A percentile compares a stretch with the other conserved stretches of the same genome.
These are phyloP conservation scores for Quercus bicolor DNA, from an alignment of 306 rosid species.

Conservation along the genomic window DNA sequence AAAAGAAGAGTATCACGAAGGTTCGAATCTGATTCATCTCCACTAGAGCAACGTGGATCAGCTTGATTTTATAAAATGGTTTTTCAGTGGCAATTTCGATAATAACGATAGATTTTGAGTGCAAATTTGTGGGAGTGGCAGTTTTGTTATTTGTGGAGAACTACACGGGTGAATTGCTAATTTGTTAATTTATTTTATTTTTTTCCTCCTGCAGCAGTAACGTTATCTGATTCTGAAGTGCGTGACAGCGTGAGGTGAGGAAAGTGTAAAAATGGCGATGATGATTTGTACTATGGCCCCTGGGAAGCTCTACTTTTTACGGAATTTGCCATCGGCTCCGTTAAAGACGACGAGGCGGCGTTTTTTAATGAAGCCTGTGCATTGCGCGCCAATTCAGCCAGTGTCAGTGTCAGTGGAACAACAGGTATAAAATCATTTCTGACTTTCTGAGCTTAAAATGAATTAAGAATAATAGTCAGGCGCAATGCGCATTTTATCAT, in stretches of 20 bases:
- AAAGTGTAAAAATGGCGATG: conserved; percentile 31
- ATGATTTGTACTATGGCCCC: conserved; percentile 17
- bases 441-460: background rate
- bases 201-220: no score
- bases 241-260: background rate
- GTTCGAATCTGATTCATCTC: conserved; percentile 20
- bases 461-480: background rate
- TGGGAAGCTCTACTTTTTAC: conserved; percentile 5
- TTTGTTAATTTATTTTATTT: background rate
- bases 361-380: conserved; percentile 28
- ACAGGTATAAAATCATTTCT: conserved; percentile 23
- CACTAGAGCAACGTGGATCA: background rate
- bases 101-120: background rate
- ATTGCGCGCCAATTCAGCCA: conserved; percentile 44
- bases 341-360: conserved; percentile 16
- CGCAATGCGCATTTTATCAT: background rate
- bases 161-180: background rate
- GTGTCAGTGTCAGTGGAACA: conserved; percentile 31
- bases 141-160: conserved; percentile 7
- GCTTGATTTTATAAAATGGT: background rate
- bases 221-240: conserved; percentile 22
- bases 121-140: conserved; percentile 13
- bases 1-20: background rate
- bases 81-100: background rate
- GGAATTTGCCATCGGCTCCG: background rate